phyloP scores from a whole-genome alignment of 257 asterid species.

The Ophiorrhiza pumila region DNA sequence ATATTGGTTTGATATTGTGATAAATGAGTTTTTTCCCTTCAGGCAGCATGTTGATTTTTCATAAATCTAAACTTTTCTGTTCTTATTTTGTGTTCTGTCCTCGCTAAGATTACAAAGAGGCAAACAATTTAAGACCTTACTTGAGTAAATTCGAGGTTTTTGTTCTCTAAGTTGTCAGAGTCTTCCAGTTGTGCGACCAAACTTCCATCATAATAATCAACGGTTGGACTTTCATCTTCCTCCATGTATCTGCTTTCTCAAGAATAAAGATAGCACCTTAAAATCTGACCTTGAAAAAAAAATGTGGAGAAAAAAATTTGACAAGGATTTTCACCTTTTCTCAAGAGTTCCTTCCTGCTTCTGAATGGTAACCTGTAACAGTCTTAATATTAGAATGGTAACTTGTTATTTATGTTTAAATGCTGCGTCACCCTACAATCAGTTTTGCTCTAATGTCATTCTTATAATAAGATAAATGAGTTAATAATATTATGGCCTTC shows the following conservation, averaged over 20 bases:
- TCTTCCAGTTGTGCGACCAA: slow-evolving; percentile 39
- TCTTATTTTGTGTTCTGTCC: neutral
- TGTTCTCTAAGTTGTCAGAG: slow-evolving; percentile 26
- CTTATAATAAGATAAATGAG: neutral
- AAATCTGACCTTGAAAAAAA: neutral
- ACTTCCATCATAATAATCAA: slow-evolving; percentile 34
- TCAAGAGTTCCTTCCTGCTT: slow-evolving; percentile 52
- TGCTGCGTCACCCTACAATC: neutral
- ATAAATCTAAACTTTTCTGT: neutral
- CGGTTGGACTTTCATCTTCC: slow-evolving; percentile 41
- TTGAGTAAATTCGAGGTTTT: slow-evolving; percentile 40
- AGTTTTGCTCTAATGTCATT: slow-evolving; percentile 1
- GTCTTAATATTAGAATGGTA: neutral
- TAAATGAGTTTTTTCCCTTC: neutral
- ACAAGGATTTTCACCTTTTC: slow-evolving; percentile 49
- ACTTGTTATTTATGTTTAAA: neutral
- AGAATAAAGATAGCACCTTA: slow-evolving; percentile 1
- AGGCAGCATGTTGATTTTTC: neutral
- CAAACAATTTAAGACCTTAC: slow-evolving; percentile 52
- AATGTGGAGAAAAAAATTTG: slow-evolving; percentile 11
- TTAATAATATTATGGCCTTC: neutral
- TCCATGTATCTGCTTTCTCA: slow-evolving; percentile 48
- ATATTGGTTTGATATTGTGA: neutral
- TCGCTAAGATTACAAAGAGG: neutral
- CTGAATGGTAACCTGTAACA: slow-evolving; percentile 78